Evolutionary conservation across 345 rosid species (phyloP), one percentile per base, ranked within the genome.

Genomic region (Eucalyptus pauciflora): DNA sequence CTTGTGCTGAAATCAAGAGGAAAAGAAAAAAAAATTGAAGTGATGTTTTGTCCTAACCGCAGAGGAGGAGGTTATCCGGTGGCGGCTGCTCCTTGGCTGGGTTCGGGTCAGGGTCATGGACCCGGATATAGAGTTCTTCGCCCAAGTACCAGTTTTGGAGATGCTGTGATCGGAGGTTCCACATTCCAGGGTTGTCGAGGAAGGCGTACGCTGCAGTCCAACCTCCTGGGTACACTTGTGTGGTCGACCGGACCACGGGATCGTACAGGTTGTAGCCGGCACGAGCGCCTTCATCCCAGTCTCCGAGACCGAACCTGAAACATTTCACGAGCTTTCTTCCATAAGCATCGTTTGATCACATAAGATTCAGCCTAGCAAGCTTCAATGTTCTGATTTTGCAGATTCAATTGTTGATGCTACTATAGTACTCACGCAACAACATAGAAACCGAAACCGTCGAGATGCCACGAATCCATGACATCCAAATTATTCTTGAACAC

Each of bases 101-200:
- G 85, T 96, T 91, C 48, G 95, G 92, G 67, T 95, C 98, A 16
- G 95, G 86, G 87, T 96, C 98, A 86, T 93, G 88, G 52, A 97
- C 97, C 69, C 96, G 93, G 31, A 96, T 31, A 76, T 96, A 96
- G 29, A 96, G 92, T 91, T 97, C 96, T 90, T 97, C 91, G 37
- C 98, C 98, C 69, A 96, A 91, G 86, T 94, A 96, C 98, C 98
- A 95, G 86, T 95, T 93, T 51, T 90, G 94, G 90, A 95, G 91
- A 64, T 69, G 91, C 14, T 96, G 98, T n/a, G 99, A 97, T 92
- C 98, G 95, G 83, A 95, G 90, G 69, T 97, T 97, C 99, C 98
- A 97, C 97, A 97, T 97, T 88, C 99, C 98, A 43, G 98, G 99
- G 88, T 96, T 97, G 91, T 96, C 98, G 22, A 95, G 92, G 60